These are phyloP conservation scores for Lachnellula subtilissima DNA, from an alignment of 2,329 filamentous ascomycete species.

Conservation along the genomic window DNA sequence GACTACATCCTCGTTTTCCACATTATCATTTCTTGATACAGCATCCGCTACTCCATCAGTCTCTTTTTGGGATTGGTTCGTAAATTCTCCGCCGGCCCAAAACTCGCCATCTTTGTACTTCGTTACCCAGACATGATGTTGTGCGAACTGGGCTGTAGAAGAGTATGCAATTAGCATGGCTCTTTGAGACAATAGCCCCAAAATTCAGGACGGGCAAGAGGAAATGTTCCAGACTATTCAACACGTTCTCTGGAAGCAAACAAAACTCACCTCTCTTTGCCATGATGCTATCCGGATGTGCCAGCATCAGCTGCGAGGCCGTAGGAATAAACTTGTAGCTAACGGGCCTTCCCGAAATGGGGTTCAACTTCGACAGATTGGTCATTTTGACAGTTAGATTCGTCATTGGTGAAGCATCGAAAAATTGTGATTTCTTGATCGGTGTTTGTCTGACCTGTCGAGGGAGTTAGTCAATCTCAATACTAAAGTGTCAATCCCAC, in stretches of 20 bases:
- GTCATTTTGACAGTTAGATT: constrained; percentile 80
- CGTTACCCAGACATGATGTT: constrained; percentile 83
- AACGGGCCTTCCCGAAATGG: constrained; percentile 75
- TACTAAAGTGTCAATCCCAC: too few relatives aligned
- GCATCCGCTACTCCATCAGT: constrained; percentile 49
- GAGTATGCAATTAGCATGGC: too few relatives aligned
- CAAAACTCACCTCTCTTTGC: constrained; percentile 83
- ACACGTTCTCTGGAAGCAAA: constrained; percentile 37
- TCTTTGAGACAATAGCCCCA: too few relatives aligned
- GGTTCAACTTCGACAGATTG: constrained; percentile 75
- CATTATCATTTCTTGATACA: constrained; percentile 80
- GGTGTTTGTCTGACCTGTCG: constrained; percentile 37
- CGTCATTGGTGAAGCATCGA: constrained; percentile 37
- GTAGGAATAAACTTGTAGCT: constrained; percentile 84
- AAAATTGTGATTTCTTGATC: constrained; percentile 36
- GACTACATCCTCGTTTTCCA: constrained; percentile 82
- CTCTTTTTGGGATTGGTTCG: constrained; percentile 28
- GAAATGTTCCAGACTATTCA: too few relatives aligned
- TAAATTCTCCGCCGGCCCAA: constrained; percentile 32
- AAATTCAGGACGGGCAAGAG: too few relatives aligned
- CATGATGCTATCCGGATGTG: constrained; percentile 73
- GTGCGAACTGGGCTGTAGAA: constrained; percentile 10
- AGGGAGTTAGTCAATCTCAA: constrained; percentile 16
- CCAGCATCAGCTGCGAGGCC: constrained; percentile 71
- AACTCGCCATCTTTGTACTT: constrained; percentile 59